These are phyloP conservation scores for Candida dajiaensis DNA, from an alignment of 805 yeast species.

Conservation along the genomic window DNA sequence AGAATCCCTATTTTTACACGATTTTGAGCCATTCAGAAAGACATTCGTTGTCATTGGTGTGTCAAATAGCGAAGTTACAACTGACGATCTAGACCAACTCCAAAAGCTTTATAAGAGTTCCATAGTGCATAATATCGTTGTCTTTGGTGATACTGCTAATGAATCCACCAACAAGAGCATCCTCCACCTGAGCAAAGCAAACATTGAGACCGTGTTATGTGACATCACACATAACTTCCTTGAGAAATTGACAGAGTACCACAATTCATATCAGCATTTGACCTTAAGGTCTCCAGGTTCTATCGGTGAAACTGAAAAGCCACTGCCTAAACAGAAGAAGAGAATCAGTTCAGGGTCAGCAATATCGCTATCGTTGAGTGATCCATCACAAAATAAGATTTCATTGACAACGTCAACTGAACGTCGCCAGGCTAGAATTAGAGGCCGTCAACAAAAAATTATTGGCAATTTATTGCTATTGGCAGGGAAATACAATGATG, in stretches of 20 bases:
- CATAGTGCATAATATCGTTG: constrained; percentile 46
- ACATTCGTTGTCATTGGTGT: constrained; percentile 58
- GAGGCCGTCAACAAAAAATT: constrained; percentile 71
- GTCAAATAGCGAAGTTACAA: constrained; percentile 19
- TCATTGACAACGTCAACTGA: constrained; percentile 29
- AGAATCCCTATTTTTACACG: constrained; percentile 67
- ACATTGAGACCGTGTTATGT: constrained; percentile 61
- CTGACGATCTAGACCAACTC: constrained; percentile 32
- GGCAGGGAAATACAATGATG: constrained; percentile 73
- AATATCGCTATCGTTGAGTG: constrained; percentile 18
- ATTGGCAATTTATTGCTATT: constrained; percentile 72
- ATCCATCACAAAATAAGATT: constrained; percentile 30
- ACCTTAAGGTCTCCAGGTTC: constrained; percentile 80
- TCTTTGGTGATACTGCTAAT: constrained; percentile 33
- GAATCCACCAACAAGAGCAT: constrained; percentile 3
- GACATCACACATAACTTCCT: constrained; percentile 65
- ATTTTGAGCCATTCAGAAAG: constrained; percentile 85
- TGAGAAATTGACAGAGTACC: constrained; percentile 57
- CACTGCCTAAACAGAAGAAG: constrained; percentile 35
- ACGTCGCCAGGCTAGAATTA: constrained; percentile 39
- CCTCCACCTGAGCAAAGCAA: constrained; percentile 16
- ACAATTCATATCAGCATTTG: constrained; percentile 69
- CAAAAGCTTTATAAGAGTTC: constrained; percentile 43
- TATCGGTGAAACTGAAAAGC: constrained; percentile 39
- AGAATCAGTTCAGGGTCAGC: constrained; percentile 26